Conservation (phyloP, 805 yeast genomes). For the Kuraishia ogatae region DNA sequence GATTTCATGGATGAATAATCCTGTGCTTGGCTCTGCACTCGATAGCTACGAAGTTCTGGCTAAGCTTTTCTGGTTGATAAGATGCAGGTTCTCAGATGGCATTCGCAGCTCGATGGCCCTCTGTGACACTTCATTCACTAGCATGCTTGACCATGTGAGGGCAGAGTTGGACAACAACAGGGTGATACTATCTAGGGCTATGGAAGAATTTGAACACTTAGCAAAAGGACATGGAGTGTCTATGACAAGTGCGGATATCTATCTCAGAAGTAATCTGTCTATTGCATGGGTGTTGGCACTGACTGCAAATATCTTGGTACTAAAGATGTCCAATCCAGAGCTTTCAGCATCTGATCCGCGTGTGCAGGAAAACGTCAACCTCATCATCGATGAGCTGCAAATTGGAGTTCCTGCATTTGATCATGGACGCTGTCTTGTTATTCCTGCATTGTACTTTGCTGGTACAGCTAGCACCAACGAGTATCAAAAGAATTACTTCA, state of each 20-base stretch:
- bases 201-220: not conserved
- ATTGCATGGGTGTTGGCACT: constrained; percentile 17
- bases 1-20: constrained; percentile 27
- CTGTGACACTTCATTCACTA: not conserved
- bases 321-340: constrained; percentile 13
- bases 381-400: constrained; percentile 11
- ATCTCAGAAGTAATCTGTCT: constrained; percentile 6
- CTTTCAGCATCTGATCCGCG: constrained; percentile 11
- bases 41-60: constrained; percentile 28
- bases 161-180: not conserved
- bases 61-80: constrained; percentile 28
- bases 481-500: constrained; percentile 15
- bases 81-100: constrained; percentile 8
- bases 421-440: constrained; percentile 2
- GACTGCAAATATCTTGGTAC: constrained; percentile 16
- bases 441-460: constrained; percentile 17
- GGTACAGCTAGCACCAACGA: constrained; percentile 18
- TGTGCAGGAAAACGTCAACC: constrained; percentile 17
- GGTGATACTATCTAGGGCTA: not conserved
- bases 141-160: not conserved
- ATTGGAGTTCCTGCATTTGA: constrained; percentile 2
- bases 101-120: not conserved
- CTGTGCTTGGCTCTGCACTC: constrained; percentile 27
- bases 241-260: not conserved
- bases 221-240: not conserved